A percentile compares a stretch with the other conserved stretches of the same genome.
phyloP scores from a whole-genome alignment of 2,329 filamentous ascomycete genomes.

The Dactylellina leptospora region DNA sequence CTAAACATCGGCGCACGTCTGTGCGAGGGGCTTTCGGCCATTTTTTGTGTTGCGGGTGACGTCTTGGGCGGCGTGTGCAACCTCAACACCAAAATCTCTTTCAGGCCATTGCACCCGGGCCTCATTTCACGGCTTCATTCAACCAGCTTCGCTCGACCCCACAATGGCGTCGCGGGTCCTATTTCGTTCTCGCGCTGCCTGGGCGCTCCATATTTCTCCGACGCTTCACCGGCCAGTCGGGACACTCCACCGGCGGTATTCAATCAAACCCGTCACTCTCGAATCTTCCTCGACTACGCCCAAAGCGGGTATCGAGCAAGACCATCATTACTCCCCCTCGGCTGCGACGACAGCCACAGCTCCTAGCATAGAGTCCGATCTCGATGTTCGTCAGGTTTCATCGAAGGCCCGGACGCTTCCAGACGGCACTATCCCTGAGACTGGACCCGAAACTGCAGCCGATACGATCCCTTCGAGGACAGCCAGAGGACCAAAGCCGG shows the following conservation, averaged over 20 bases:
- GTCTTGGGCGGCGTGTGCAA: not conserved
- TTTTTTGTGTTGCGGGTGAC: conserved; percentile 19
- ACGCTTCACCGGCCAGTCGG: not conserved
- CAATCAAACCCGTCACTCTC: conserved; percentile 41
- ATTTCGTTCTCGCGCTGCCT: conserved; percentile 2
- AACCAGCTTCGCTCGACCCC: not conserved
- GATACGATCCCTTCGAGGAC: conserved; percentile 48
- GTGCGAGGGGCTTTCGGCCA: not conserved
- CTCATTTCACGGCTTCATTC: not conserved
- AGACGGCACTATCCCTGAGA: conserved; percentile 64
- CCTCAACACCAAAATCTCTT: conserved; percentile 18
- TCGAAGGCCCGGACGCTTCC: conserved; percentile 62
- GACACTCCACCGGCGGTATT: conserved; percentile 20
- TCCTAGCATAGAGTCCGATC: conserved; percentile 59
- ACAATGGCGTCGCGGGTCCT: conserved; percentile 25
- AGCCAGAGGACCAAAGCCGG: conserved; percentile 55
- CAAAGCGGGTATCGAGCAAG: conserved; percentile 63
- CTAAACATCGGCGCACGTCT: too few species aligned
- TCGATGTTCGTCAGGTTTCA: conserved; percentile 64
- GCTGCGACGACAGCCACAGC: conserved; percentile 61
- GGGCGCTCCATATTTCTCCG: not conserved
- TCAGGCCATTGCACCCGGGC: not conserved
- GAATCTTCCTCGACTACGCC: conserved; percentile 44
- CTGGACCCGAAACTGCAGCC: conserved; percentile 20
- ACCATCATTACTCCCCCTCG: conserved; percentile 65